Evolutionary conservation across 352 stramenopile genomes (phyloP).

Genomic region (Globisporangium spiculum): DNA sequence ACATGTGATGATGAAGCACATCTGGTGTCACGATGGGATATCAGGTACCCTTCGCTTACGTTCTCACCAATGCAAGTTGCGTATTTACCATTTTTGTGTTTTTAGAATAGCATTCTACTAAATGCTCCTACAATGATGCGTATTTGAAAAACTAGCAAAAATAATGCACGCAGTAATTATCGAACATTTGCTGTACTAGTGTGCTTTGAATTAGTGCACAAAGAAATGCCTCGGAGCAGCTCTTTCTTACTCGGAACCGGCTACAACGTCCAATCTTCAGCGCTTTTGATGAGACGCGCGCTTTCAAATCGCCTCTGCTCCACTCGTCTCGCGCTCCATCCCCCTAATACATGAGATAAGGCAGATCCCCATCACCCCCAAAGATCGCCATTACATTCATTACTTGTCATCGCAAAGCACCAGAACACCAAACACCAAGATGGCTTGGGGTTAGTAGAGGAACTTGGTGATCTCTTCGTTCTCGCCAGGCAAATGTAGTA

Average conservation of each 20-base stretch:
- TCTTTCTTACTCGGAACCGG: background rate
- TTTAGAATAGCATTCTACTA: background rate
- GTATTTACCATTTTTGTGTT: background rate
- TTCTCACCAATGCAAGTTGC: background rate
- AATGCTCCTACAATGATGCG: background rate
- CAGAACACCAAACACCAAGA: background rate
- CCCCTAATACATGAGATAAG: conserved; percentile 4
- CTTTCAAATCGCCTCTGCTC: background rate
- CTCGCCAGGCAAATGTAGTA: too few species aligned
- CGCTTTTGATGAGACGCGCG: conserved; percentile 3
- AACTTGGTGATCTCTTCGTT: background rate
- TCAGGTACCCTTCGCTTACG: background rate
- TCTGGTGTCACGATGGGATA: conserved; percentile 8
- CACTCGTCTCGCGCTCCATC: background rate
- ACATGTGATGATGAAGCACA: background rate
- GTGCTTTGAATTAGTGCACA: background rate
- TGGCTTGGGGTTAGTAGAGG: background rate
- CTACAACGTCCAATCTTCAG: background rate
- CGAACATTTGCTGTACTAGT: background rate
- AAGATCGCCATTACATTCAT: conserved; percentile 5
- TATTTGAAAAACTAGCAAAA: background rate
- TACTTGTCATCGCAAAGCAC: background rate
- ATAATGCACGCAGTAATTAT: background rate
- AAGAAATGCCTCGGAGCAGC: background rate
- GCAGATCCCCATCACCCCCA: conserved; percentile 10